Conservation (phyloP, 2,329 filamentous ascomycete genomes). For the Sporothrix humicola region DNA sequence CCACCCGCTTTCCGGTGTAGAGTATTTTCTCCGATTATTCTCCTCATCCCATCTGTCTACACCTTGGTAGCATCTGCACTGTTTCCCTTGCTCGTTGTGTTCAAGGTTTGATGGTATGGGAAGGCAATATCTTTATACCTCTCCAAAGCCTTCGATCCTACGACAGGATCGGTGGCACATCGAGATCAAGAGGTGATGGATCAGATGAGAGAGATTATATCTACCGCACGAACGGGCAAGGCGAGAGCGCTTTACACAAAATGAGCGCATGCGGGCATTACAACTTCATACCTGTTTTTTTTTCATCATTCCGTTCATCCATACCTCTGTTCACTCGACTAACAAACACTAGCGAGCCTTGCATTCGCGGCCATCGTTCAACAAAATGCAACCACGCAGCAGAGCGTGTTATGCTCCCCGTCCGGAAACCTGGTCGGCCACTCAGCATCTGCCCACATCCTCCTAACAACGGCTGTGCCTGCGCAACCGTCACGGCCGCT, state of each 20-base stretch:
- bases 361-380: conserved; percentile 76
- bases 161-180: background rate
- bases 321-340: background rate
- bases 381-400: conserved; percentile 73
- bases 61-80: background rate
- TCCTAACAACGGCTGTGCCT: conserved; percentile 64
- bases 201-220: background rate
- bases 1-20: background rate
- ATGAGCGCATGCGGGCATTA: conserved; percentile 5
- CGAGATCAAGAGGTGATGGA: background rate
- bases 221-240: background rate
- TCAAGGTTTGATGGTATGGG: background rate
- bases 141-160: background rate
- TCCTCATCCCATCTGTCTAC: background rate
- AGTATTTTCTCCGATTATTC: background rate
- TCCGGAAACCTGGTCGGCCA: conserved; percentile 73
- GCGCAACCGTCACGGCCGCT: conserved; percentile 67
- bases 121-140: background rate
- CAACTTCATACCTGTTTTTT: conserved; percentile 25
- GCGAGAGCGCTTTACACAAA: background rate
- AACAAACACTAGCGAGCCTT: conserved; percentile 63
- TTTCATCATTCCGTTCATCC: conserved; percentile 15
- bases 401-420: conserved; percentile 71
- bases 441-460: conserved; percentile 73
- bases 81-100: background rate